phyloP scores from a whole-genome alignment of 2,329 filamentous ascomycete genomes.

The Diaporthe velutina region DNA sequence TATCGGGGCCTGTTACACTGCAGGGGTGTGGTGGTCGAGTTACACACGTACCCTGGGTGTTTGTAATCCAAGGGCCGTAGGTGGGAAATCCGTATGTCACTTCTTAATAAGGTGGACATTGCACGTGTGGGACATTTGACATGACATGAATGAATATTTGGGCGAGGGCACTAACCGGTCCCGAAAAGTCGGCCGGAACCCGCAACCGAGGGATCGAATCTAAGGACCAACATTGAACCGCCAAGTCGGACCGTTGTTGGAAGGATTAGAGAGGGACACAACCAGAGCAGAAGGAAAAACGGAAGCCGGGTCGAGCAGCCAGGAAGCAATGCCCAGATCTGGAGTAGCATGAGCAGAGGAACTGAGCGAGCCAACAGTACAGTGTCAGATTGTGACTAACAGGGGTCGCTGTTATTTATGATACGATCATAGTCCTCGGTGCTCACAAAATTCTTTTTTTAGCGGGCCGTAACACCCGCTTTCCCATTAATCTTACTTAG shows the following conservation, averaged over 20 bases:
- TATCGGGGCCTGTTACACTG: not conserved
- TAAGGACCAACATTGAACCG: constrained; percentile 24
- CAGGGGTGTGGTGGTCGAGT: not conserved
- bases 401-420: constrained; percentile 34
- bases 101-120: not conserved
- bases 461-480: constrained; percentile 36
- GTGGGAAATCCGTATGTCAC: constrained; percentile 5
- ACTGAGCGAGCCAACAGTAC: constrained; percentile 23
- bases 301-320: constrained; percentile 13
- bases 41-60: constrained; percentile 1
- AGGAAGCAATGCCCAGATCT: constrained; percentile 21
- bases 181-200: not conserved
- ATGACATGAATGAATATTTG: not conserved
- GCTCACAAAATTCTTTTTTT: constrained; percentile 37
- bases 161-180: constrained; percentile 8
- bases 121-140: not conserved
- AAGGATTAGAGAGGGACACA: constrained; percentile 4
- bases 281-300: not conserved
- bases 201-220: not conserved
- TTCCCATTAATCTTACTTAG: constrained; percentile 35
- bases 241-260: constrained; percentile 4
- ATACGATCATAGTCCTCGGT: constrained; percentile 34
- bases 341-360: constrained; percentile 24
- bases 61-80: constrained; percentile 4
- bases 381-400: constrained; percentile 34